These are phyloP conservation scores for Funneliformis mosseae DNA, from an alignment of 192 early-diverging fungal species.

Conservation along the genomic window DNA sequence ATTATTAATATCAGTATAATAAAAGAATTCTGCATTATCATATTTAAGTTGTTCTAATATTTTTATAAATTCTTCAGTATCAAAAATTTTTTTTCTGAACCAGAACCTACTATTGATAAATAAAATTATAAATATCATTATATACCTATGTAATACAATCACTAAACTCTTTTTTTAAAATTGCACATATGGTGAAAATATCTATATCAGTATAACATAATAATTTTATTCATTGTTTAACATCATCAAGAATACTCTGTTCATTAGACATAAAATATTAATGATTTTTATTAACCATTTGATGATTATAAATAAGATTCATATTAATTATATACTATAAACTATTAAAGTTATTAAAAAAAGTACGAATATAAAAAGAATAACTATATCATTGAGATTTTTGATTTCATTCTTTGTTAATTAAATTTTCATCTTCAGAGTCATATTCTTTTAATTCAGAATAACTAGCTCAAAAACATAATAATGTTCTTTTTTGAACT, in stretches of 20 bases:
- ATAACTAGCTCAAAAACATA: background rate
- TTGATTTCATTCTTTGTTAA: too few relatives aligned
- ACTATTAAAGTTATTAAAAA: background rate
- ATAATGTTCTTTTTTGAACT: background rate
- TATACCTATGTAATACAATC: background rate
- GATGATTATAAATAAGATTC: too few relatives aligned
- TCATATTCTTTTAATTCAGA: background rate
- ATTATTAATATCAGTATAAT: background rate
- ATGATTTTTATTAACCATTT: constrained; percentile 9
- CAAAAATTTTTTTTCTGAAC: background rate
- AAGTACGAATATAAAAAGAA: background rate
- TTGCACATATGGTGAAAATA: background rate
- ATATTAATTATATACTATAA: background rate
- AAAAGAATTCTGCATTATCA: background rate
- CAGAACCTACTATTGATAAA: background rate
- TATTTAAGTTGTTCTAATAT: background rate
- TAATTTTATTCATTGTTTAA: background rate
- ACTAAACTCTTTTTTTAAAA: constrained; percentile 3
- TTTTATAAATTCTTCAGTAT: background rate
- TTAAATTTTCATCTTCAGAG: background rate
- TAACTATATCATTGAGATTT: background rate
- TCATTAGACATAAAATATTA: background rate
- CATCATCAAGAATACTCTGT: background rate
- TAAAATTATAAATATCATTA: constrained; percentile 13
- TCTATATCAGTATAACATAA: background rate